Conservation (phyloP, 2,329 filamentous ascomycete genomes). For the Colletotrichum melonis region DNA sequence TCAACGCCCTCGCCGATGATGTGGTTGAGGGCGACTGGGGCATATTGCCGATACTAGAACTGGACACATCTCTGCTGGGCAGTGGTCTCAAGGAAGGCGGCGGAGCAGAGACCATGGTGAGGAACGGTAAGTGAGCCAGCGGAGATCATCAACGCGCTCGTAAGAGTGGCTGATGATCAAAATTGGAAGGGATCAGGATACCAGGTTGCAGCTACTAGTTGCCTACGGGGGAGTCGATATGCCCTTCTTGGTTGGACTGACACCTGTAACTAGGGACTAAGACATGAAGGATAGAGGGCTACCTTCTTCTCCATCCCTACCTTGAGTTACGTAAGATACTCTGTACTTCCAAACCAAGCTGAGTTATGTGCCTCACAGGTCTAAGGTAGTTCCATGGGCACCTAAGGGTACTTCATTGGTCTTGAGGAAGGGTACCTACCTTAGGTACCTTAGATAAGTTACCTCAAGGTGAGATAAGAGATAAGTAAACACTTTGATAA, state of each 20-base stretch:
- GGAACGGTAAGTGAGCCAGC: not conserved
- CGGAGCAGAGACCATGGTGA: slow-evolving; percentile 16
- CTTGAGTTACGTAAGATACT: too few relatives aligned
- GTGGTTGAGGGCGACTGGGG: slow-evolving; percentile 40
- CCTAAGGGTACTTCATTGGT: too few relatives aligned
- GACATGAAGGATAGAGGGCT: too few relatives aligned
- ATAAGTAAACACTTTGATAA: not conserved
- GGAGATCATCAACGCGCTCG: not conserved
- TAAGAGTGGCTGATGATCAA: not conserved
- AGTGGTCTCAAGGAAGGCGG: slow-evolving; percentile 8
- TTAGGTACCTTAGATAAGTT: not conserved
- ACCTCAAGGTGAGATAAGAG: not conserved
- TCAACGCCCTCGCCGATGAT: slow-evolving; percentile 56
- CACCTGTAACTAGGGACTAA: too few relatives aligned
- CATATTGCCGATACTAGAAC: not conserved
- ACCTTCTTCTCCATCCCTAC: too few relatives aligned
- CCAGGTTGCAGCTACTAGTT: not conserved
- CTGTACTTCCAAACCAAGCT: too few relatives aligned
- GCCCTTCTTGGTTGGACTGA: not conserved
- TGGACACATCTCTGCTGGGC: slow-evolving; percentile 31
- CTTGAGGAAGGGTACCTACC: too few relatives aligned
- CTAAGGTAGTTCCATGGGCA: too few relatives aligned
- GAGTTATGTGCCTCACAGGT: too few relatives aligned
- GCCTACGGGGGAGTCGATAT: not conserved
- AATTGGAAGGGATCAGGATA: not conserved